phyloP scores from a whole-genome alignment of 2,329 filamentous ascomycete genomes.

The Penicillium decumbens region DNA sequence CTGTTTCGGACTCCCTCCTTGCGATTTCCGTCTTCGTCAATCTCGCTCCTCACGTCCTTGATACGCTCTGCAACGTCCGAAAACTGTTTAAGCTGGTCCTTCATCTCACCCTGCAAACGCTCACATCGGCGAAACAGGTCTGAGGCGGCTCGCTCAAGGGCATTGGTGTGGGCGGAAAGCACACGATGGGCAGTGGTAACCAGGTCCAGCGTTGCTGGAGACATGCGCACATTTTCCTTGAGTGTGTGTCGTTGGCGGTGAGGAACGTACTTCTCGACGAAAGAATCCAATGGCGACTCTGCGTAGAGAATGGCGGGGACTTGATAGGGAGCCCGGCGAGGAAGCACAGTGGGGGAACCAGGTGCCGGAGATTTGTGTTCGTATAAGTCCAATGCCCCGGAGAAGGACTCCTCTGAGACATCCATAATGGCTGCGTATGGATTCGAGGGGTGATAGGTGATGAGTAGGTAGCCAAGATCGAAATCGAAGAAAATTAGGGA shows the following conservation, averaged over 20 bases:
- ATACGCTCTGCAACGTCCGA: slow-evolving; percentile 45
- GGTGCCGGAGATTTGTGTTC: slow-evolving; percentile 22
- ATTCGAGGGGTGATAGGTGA: slow-evolving; percentile 47
- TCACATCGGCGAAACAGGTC: slow-evolving; percentile 52
- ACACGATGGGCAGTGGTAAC: slow-evolving; percentile 47
- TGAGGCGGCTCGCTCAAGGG: slow-evolving; percentile 46
- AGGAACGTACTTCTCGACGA: slow-evolving; percentile 42
- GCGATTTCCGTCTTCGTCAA: slow-evolving; percentile 34
- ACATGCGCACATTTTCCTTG: slow-evolving; percentile 46
- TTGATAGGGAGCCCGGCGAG: slow-evolving; percentile 42
- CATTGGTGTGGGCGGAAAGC: slow-evolving; percentile 44
- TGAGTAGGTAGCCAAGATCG: slow-evolving; percentile 55
- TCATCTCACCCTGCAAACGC: slow-evolving; percentile 45
- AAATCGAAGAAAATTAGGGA: slow-evolving; percentile 54
- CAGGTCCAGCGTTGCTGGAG: slow-evolving; percentile 46
- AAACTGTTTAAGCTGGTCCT: slow-evolving; percentile 45
- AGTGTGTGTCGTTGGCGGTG: slow-evolving; percentile 42
- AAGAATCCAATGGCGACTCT: slow-evolving; percentile 36
- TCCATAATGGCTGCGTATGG: slow-evolving; percentile 52
- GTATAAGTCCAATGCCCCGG: slow-evolving; percentile 26
- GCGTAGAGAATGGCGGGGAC: slow-evolving; percentile 40
- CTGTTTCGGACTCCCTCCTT: slow-evolving; percentile 31
- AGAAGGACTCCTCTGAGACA: slow-evolving; percentile 37
- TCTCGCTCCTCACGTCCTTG: slow-evolving; percentile 39
- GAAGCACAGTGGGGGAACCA: slow-evolving; percentile 27